These are phyloP conservation scores for Penicillium sp. DNA, from an alignment of 2,329 filamentous ascomycete genomes.

Conservation along the genomic window DNA sequence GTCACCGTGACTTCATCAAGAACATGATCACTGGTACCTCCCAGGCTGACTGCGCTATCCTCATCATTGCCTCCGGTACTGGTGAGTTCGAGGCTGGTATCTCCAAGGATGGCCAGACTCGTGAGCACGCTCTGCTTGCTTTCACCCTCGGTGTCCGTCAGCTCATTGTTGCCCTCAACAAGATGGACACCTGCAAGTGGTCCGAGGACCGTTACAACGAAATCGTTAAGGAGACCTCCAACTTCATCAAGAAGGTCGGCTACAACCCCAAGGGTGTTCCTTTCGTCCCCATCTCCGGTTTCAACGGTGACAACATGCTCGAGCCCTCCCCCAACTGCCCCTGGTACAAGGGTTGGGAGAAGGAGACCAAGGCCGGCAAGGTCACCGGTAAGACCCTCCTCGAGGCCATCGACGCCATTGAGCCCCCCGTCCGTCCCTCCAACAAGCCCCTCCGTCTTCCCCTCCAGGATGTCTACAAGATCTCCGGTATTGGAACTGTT, in stretches of 20 bases:
- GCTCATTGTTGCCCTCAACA: conserved; percentile 99
- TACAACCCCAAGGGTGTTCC: conserved; percentile 99
- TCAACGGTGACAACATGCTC: conserved; percentile 99
- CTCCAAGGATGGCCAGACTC: conserved; percentile 99
- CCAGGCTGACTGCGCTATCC: conserved; percentile 98
- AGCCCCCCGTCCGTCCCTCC: conserved; percentile 81
- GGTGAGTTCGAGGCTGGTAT: conserved; percentile 99
- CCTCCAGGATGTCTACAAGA: conserved; percentile 99
- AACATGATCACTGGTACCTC: conserved; percentile 99
- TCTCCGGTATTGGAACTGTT: conserved; percentile 99
- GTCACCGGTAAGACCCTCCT: conserved; percentile 90
- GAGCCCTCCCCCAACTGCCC: conserved; percentile 80
- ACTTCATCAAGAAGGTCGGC: conserved; percentile 99
- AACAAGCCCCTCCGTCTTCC: conserved; percentile 99
- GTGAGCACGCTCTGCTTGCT: conserved; percentile 99
- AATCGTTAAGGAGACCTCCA: conserved; percentile 99
- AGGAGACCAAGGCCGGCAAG: conserved; percentile 89
- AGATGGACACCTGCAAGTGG: conserved; percentile 99
- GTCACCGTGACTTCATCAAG: conserved; percentile 99
- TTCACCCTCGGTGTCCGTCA: conserved; percentile 99
- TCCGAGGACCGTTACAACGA: conserved; percentile 91
- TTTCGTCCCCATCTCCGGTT: conserved; percentile 99
- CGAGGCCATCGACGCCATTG: conserved; percentile 95
- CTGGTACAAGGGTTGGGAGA: conserved; percentile 99
- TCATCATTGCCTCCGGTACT: conserved; percentile 99